Base-by-base conservation (phyloP, 1,284 basidiomycete genomes). In the Irpex rosettiformis region DNA sequence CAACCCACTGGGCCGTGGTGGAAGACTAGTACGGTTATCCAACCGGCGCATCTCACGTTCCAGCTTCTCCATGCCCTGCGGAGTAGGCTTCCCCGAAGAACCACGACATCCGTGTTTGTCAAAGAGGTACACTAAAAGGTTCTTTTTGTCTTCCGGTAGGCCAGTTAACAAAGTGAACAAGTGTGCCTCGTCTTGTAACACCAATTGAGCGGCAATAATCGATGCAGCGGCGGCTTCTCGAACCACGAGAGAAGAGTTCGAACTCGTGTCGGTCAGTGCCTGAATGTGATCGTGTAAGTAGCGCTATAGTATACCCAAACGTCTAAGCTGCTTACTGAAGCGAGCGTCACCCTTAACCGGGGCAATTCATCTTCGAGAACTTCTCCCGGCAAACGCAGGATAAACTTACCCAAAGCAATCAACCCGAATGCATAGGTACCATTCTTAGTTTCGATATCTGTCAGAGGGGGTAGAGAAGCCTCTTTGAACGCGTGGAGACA, bases 321-420 rank as follows among this genome's bases (percentile, higher is more conserved):
- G 51, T 25, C 43, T 42, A 28, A n/a, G 51, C 18, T 47, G 76
- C 86, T 65, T 60, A 90, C 90, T 48, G 80, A 77, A 49, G 88
- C 88, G 62, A 94, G 69, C 3, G 89, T 89, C 24, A 68, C 72
- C 66, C 84, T 85, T 56, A 92, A 70, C 33, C 89, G 83, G 49
- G 91, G 91, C 52, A 94, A 69, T 64, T 93, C 91, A 62, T 94
- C 92, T 70, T 94, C 92, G 29, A 93, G 81, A 47, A 94, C 85
- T 68, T 93, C 91, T 7, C 82, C 78, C 8, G 91, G 91, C 21
- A 94, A 75, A 37, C 86, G 82, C 61, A 93, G 72, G 63, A 91
- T 85, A 64, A 93, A 91, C 70, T 88, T 91, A 33, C 88, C 91
- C 10, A 94, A 72, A 1, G 88, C 88, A 62, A 91, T 85, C 59